Evolutionary conservation across 2,329 filamentous ascomycete species (phyloP).

Genomic region (Diaporthe humulicola): DNA sequence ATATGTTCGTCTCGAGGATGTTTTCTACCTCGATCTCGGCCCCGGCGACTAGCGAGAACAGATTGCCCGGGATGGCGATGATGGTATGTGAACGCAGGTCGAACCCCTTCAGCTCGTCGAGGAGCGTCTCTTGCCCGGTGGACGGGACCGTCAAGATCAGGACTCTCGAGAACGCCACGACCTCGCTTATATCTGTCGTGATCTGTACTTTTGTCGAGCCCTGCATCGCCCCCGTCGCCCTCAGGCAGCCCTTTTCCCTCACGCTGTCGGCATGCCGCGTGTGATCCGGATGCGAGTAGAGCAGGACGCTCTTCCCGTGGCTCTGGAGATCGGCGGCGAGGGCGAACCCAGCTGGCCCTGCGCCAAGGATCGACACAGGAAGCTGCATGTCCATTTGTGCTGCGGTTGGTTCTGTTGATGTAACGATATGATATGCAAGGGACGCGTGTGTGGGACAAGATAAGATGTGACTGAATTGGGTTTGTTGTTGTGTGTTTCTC

Average conservation of each 20-base stretch:
- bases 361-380: slow-evolving; percentile 41
- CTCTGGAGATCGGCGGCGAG: slow-evolving; percentile 41
- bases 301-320: slow-evolving; percentile 40
- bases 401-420: not conserved
- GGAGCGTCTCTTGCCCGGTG: slow-evolving; percentile 41
- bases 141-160: slow-evolving; percentile 44
- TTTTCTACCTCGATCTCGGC: slow-evolving; percentile 39
- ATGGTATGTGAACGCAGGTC: slow-evolving; percentile 41
- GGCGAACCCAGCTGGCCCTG: slow-evolving; percentile 42
- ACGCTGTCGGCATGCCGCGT: slow-evolving; percentile 33
- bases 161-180: slow-evolving; percentile 42
- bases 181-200: slow-evolving; percentile 43
- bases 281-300: slow-evolving; percentile 43
- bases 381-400: slow-evolving; percentile 26
- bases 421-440: not conserved
- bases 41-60: slow-evolving; percentile 43
- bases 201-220: slow-evolving; percentile 33
- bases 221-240: slow-evolving; percentile 38
- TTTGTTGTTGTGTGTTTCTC: not conserved
- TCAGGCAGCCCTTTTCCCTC: slow-evolving; percentile 38
- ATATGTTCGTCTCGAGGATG: slow-evolving; percentile 45
- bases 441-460: not conserved
- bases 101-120: slow-evolving; percentile 37
- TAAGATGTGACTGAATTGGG: not conserved
- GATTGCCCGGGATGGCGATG: slow-evolving; percentile 45